These are phyloP conservation scores for Microcyclospora pomicola DNA, from an alignment of 2,329 filamentous ascomycete genomes.

Conservation along the genomic window DNA sequence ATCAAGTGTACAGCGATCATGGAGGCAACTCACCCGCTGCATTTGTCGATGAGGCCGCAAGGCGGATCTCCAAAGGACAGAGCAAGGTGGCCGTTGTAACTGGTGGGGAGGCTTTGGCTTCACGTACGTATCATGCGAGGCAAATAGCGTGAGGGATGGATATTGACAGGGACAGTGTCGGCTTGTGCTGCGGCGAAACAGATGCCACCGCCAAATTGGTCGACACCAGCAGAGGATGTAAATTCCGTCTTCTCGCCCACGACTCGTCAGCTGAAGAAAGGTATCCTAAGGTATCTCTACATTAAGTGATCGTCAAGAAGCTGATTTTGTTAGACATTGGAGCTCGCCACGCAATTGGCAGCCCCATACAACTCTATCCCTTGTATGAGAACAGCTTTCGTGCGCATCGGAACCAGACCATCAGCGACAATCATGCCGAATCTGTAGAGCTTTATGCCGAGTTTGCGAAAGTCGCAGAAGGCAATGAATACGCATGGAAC, in stretches of 20 bases:
- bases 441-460: constrained; percentile 46
- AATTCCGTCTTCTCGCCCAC: constrained; percentile 39
- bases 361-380: constrained; percentile 54
- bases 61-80: constrained; percentile 40
- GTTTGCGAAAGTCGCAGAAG: constrained; percentile 44
- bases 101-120: constrained; percentile 52
- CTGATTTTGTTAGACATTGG: constrained; percentile 32
- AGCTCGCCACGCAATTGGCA: constrained; percentile 43
- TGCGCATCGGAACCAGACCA: constrained; percentile 41
- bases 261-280: constrained; percentile 26
- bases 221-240: constrained; percentile 32
- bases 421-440: constrained; percentile 43
- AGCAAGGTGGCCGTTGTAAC: constrained; percentile 45
- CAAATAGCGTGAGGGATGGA: too few species aligned
- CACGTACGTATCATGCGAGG: constrained; percentile 27
- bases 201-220: constrained; percentile 49
- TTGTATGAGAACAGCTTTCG: constrained; percentile 52
- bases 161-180: constrained; percentile 27
- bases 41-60: constrained; percentile 49
- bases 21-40: constrained; percentile 50
- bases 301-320: constrained; percentile 5
- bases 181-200: constrained; percentile 39
- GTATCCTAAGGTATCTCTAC: constrained; percentile 2
- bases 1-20: constrained; percentile 42
- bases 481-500: constrained; percentile 44